phyloP scores from a whole-genome alignment of 208 protist species.

The Acanthamoeba castellanii region DNA sequence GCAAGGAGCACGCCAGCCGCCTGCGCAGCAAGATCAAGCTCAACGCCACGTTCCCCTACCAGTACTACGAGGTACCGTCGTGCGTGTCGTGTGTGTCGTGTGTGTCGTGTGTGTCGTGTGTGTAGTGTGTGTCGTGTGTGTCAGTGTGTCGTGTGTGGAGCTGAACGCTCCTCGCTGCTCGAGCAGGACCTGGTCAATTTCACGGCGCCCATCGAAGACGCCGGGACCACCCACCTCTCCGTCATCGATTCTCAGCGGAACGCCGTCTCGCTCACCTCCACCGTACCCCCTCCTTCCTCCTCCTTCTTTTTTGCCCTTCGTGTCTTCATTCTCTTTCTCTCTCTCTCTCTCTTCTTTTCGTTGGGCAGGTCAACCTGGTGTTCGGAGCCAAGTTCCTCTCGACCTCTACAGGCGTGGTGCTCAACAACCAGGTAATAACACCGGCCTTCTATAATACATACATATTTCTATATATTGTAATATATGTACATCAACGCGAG shows the following conservation, averaged over 20 bases:
- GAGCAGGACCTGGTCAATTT: slow-evolving; percentile 21
- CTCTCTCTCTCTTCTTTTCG: background rate
- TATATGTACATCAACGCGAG: too few species aligned
- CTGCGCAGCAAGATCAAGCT: slow-evolving; percentile 43
- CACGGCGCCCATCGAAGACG: slow-evolving; percentile 59
- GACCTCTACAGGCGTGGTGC: slow-evolving; percentile 78
- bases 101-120: background rate
- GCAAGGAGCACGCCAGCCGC: background rate
- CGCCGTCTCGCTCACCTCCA: slow-evolving; percentile 84
- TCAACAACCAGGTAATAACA: slow-evolving; percentile 83
- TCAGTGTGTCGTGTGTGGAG: background rate
- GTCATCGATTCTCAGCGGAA: slow-evolving; percentile 83
- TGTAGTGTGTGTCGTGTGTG: background rate
- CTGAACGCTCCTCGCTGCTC: too few species aligned
- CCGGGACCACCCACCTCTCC: slow-evolving; percentile 84
- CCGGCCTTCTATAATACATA: too few species aligned
- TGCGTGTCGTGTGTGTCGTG: too few species aligned
- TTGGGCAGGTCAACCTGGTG: slow-evolving; percentile 80
- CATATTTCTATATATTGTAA: too few species aligned
- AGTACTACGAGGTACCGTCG: slow-evolving; percentile 57
- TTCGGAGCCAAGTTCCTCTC: slow-evolving; percentile 84
- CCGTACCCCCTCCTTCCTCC: slow-evolving; percentile 25
- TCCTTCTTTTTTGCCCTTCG: background rate
- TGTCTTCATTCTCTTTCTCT: background rate
- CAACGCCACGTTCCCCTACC: slow-evolving; percentile 59